Conservation (phyloP, 2,329 filamentous ascomycete genomes). For the Sclerotiophoma versabilis region DNA sequence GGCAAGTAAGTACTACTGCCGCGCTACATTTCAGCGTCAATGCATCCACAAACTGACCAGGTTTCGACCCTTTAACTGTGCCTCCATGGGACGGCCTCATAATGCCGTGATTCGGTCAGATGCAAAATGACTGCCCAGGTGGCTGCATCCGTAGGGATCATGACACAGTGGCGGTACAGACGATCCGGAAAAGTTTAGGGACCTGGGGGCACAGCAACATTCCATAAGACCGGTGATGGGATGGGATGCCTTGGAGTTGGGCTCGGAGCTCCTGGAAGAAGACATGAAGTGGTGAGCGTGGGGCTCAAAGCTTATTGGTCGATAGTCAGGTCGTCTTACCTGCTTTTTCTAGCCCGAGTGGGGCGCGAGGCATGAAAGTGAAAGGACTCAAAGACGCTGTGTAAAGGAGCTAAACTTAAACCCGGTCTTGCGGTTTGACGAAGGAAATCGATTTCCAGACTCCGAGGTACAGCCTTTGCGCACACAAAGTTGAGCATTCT, state of each 20-base stretch:
- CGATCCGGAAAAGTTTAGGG: constrained; percentile 14
- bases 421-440: constrained; percentile 19
- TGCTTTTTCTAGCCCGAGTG: constrained; percentile 29
- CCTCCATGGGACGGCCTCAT: constrained; percentile 2
- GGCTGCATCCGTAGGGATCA: constrained; percentile 38
- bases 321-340: constrained; percentile 30
- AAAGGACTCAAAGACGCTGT: constrained; percentile 19
- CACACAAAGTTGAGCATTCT: constrained; percentile 9
- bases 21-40: constrained; percentile 12
- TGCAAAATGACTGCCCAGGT: constrained; percentile 24
- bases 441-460: constrained; percentile 5
- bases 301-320: constrained; percentile 4
- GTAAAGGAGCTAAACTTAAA: constrained; percentile 39
- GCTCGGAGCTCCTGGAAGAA: constrained; percentile 14
- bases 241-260: constrained; percentile 38
- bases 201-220: constrained; percentile 31
- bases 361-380: constrained; percentile 18
- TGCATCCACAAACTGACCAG: constrained; percentile 9
- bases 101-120: constrained; percentile 31
- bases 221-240: constrained; percentile 35
- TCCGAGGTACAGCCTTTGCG: constrained; percentile 16
- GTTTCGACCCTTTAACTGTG: constrained; percentile 4
- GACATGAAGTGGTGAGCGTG: constrained; percentile 16
- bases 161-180: constrained; percentile 37
- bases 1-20: constrained; percentile 1